Evolutionary conservation across 2,329 filamentous ascomycete species (phyloP).

Genomic region (Aurifilum marmelostoma): DNA sequence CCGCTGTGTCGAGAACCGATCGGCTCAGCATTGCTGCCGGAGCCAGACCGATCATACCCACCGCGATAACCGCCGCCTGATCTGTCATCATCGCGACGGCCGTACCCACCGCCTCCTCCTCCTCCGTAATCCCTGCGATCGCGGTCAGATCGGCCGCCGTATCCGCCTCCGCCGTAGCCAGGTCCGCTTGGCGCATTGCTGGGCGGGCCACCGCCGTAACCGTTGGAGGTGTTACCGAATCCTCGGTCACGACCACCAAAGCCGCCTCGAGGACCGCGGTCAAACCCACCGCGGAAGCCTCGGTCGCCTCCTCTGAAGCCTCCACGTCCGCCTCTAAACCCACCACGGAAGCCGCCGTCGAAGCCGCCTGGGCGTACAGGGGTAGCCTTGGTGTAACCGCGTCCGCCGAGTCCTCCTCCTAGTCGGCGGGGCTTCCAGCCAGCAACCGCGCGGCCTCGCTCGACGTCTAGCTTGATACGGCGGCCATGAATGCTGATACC

Average conservation of each 20-base stretch:
- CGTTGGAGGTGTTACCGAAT: conserved; percentile 55
- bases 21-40: conserved; percentile 49
- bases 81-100: conserved; percentile 29
- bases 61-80: conserved; percentile 33
- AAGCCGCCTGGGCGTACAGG: conserved; percentile 69
- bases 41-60: conserved; percentile 56
- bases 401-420: conserved; percentile 88
- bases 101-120: conserved; percentile 41
- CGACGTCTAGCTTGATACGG: conserved; percentile 91
- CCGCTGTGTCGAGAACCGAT: conserved; percentile 40
- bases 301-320: conserved; percentile 47
- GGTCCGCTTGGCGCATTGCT: conserved; percentile 64
- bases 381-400: conserved; percentile 85
- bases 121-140: conserved; percentile 49
- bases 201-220: conserved; percentile 33
- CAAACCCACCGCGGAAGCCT: conserved; percentile 51
- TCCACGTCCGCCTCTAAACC: conserved; percentile 47
- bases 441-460: conserved; percentile 90
- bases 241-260: conserved; percentile 50
- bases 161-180: conserved; percentile 52
- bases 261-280: conserved; percentile 60
- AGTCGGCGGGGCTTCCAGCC: conserved; percentile 92
- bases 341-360: conserved; percentile 60
- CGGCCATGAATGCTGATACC: conserved; percentile 91
- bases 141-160: conserved; percentile 41